A percentile compares a stretch with the other conserved stretches of the same genome.
These are phyloP conservation scores for Malus hybrid DNA, from an alignment of 331 rosid species.

Conservation along the genomic window DNA sequence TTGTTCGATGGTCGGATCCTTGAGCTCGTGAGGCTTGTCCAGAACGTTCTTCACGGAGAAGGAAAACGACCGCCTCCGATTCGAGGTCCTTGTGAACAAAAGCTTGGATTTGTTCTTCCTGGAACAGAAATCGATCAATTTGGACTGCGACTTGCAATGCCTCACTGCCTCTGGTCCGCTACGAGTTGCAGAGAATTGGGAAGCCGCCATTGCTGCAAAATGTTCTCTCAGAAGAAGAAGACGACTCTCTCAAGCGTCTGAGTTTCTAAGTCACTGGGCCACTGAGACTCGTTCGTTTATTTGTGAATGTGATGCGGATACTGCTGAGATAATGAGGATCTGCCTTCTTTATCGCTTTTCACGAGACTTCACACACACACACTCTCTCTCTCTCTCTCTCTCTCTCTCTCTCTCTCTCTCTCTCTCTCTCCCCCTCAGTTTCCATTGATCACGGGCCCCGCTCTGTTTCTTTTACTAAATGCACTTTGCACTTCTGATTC, in stretches of 20 bases:
- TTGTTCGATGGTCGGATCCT: conserved; percentile 38
- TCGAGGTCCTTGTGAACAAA: conserved; percentile 26
- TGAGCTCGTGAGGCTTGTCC: conserved; percentile 38
- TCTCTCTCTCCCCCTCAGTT: background rate
- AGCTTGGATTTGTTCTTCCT: conserved; percentile 33
- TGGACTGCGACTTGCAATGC: conserved; percentile 30
- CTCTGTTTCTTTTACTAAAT: background rate
- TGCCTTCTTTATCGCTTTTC: conserved; percentile 2
- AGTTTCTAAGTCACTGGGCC: conserved; percentile 1
- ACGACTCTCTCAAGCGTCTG: background rate
- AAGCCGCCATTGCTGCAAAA: conserved; percentile 38
- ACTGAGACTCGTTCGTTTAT: background rate
- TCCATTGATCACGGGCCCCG: background rate
- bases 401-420: background rate
- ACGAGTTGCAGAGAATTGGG: conserved; percentile 43
- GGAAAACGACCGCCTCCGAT: conserved; percentile 10
- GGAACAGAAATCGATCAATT: conserved; percentile 24
- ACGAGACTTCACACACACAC: conserved; percentile 3
- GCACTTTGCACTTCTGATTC: background rate
- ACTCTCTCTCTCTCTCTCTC: too few species aligned
- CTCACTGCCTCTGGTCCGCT: conserved; percentile 21
- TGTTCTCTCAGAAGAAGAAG: background rate
- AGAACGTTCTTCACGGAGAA: conserved; percentile 40
- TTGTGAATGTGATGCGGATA: background rate
- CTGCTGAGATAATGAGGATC: background rate